Evolutionary conservation across 306 rosid species (phyloP).

Genomic region (Gleditsia sinensis): DNA sequence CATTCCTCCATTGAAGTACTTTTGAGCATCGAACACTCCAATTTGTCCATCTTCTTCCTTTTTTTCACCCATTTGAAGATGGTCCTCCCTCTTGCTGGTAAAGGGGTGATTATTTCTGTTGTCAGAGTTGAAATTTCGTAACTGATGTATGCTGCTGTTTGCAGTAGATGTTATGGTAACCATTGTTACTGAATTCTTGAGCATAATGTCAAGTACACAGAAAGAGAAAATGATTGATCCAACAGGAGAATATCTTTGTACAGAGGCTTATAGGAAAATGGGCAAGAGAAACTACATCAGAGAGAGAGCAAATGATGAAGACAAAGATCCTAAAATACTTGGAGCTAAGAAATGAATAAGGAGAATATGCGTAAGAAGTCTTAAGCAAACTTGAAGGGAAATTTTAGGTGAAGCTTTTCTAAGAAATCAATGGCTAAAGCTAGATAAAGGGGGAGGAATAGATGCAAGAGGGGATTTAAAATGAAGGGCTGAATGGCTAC

Average conservation of each 20-base stretch:
- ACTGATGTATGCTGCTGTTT: conserved; percentile 37
- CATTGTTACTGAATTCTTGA: conserved; percentile 37
- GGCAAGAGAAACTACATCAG: conserved; percentile 33
- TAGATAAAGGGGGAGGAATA: conserved; percentile 1
- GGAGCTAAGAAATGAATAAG: not conserved
- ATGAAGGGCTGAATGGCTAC: conserved; percentile 35
- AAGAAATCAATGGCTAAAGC: conserved; percentile 23
- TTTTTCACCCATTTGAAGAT: conserved; percentile 26
- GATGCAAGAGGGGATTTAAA: conserved; percentile 9
- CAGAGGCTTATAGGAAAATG: conserved; percentile 23
- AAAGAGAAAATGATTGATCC: conserved; percentile 29
- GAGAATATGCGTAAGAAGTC: too few species aligned
- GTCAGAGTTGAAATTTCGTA: conserved; percentile 38
- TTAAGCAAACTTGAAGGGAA: conserved; percentile 25
- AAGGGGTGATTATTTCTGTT: conserved; percentile 18
- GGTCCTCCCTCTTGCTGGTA: conserved; percentile 16
- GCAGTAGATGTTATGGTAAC: conserved; percentile 44
- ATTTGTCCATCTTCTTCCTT: conserved; percentile 71
- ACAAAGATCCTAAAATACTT: conserved; percentile 21
- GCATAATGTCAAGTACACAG: conserved; percentile 26
- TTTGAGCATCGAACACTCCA: conserved; percentile 89
- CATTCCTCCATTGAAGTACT: conserved; percentile 74
- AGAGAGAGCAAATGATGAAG: conserved; percentile 26
- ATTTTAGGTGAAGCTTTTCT: conserved; percentile 11
- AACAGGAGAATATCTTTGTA: not conserved